These are phyloP conservation scores for Entomortierella beljakovae DNA, from an alignment of 192 early-diverging fungal genomes.

Conservation along the genomic window DNA sequence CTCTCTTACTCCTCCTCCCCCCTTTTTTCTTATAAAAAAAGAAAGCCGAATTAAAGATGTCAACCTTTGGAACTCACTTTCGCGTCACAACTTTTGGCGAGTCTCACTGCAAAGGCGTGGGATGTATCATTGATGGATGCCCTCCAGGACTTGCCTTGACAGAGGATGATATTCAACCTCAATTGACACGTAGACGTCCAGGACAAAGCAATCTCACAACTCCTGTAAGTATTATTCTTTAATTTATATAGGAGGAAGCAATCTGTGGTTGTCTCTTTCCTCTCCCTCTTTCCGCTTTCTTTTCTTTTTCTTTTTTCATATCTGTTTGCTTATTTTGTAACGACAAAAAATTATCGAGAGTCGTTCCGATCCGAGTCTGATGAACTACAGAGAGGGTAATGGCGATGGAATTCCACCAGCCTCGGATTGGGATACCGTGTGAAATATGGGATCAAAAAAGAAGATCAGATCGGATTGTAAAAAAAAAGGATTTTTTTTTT, in stretches of 20 bases:
- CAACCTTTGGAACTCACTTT: slow-evolving; percentile 86
- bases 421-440: too few relatives aligned
- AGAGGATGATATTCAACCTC: slow-evolving; percentile 93
- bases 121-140: slow-evolving; percentile 95
- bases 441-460: too few relatives aligned
- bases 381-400: too few relatives aligned
- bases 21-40: neutral
- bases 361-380: too few relatives aligned
- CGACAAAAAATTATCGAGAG: too few relatives aligned
- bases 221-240: slow-evolving; percentile 68
- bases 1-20: neutral
- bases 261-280: neutral
- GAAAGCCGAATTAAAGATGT: slow-evolving; percentile 62
- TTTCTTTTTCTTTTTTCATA: slow-evolving; percentile 5
- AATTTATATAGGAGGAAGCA: neutral
- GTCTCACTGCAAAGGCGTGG: slow-evolving; percentile 98
- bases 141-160: slow-evolving; percentile 94
- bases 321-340: too few relatives aligned
- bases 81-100: slow-evolving; percentile 97
- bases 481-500: too few relatives aligned
- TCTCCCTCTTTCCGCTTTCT: neutral
- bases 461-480: too few relatives aligned
- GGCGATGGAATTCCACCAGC: too few relatives aligned
- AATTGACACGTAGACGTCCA: slow-evolving; percentile 91
- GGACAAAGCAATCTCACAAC: slow-evolving; percentile 97